phyloP scores from a whole-genome alignment of 352 stramenopile genomes.

The Phytophthora pistaciae region DNA sequence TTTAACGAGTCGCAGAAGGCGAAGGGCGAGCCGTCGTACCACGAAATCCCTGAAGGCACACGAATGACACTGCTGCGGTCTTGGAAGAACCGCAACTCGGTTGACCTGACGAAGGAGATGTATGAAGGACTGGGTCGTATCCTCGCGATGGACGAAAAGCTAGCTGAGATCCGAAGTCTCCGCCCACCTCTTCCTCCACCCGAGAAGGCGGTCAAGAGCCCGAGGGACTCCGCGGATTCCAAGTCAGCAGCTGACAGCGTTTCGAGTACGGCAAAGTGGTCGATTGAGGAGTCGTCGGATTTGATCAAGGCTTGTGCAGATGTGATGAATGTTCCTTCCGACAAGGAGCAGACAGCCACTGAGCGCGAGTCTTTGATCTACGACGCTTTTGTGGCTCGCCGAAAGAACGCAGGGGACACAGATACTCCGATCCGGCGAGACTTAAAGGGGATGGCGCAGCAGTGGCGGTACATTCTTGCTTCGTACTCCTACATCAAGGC shows the following conservation, averaged over 20 bases:
- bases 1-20: slow-evolving; percentile 46
- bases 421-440: slow-evolving; percentile 31
- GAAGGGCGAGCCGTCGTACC: slow-evolving; percentile 37
- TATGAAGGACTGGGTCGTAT: slow-evolving; percentile 43
- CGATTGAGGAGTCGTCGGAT: slow-evolving; percentile 40
- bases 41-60: slow-evolving; percentile 32
- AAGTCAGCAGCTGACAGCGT: slow-evolving; percentile 4
- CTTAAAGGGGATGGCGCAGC: slow-evolving; percentile 42
- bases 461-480: slow-evolving; percentile 48
- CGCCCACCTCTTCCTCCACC: slow-evolving; percentile 20
- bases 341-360: slow-evolving; percentile 29
- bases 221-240: slow-evolving; percentile 8
- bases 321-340: slow-evolving; percentile 38
- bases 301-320: slow-evolving; percentile 52
- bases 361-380: slow-evolving; percentile 48
- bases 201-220: slow-evolving; percentile 22
- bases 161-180: slow-evolving; percentile 26
- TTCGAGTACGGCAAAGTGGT: slow-evolving; percentile 42
- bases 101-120: slow-evolving; percentile 48
- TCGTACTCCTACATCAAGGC: slow-evolving; percentile 56
- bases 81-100: slow-evolving; percentile 52
- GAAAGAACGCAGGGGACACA: slow-evolving; percentile 32
- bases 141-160: slow-evolving; percentile 42
- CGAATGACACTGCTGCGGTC: slow-evolving; percentile 40
- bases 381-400: slow-evolving; percentile 42